These are phyloP conservation scores for Polytrichum commune DNA, from an alignment of 225 moss, liverwort and hornwort species.

Conservation along the genomic window DNA sequence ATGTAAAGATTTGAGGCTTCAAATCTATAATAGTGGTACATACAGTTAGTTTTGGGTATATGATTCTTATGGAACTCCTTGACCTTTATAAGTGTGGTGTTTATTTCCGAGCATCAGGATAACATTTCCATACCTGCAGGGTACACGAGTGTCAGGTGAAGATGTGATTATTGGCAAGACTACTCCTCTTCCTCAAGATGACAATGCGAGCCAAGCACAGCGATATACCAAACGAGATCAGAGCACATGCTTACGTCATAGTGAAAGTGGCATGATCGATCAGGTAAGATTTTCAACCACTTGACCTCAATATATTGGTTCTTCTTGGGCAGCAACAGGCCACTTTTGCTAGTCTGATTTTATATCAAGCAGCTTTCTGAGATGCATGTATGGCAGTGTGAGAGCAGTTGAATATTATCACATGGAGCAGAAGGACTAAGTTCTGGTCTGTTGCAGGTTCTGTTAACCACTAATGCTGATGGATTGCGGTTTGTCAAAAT, in stretches of 20 bases:
- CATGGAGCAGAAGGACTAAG: neutral
- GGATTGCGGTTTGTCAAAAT: constrained; percentile 98
- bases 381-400: too few species aligned
- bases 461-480: constrained; percentile 96
- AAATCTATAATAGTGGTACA: too few species aligned
- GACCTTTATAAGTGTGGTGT: neutral
- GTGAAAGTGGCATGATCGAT: constrained; percentile 99
- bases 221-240: constrained; percentile 95
- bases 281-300: constrained; percentile 32
- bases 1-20: too few species aligned
- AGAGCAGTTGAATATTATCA: too few species aligned
- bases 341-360: too few species aligned
- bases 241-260: constrained; percentile 96
- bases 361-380: too few species aligned
- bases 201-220: constrained; percentile 94
- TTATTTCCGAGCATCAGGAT: too few species aligned
- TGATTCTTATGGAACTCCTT: neutral
- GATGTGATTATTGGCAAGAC: constrained; percentile 99
- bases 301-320: too few species aligned
- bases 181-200: constrained; percentile 92
- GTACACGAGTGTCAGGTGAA: constrained; percentile 97
- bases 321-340: too few species aligned
- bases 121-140: constrained; percentile 29
- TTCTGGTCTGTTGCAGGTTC: constrained; percentile 36
- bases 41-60: too few species aligned